Conservation (phyloP, 768 basidiomycete genomes). For the Kwoniella botswanensis region DNA sequence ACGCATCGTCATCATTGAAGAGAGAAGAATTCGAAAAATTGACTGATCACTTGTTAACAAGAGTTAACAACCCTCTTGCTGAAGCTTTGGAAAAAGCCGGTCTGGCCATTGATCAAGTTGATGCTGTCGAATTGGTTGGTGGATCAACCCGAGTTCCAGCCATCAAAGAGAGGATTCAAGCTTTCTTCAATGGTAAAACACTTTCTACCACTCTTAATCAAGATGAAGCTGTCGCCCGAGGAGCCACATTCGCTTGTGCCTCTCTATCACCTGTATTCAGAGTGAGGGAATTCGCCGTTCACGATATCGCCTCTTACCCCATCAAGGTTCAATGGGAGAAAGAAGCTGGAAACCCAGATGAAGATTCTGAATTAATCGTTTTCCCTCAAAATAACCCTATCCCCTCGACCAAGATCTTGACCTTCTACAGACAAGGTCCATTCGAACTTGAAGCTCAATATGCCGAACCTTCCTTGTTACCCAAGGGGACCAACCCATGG, state of each 20-base stretch:
- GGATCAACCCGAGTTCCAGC: conserved; percentile 92
- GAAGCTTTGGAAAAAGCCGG: conserved; percentile 80
- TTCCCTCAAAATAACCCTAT: conserved; percentile 83
- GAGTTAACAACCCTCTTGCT: conserved; percentile 75
- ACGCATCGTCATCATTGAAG: conserved; percentile 81
- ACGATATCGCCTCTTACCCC: conserved; percentile 84
- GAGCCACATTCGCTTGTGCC: conserved; percentile 95
- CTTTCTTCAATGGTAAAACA: conserved; percentile 78
- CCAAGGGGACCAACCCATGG: conserved; percentile 83
- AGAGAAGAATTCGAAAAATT: conserved; percentile 84
- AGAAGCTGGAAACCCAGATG: conserved; percentile 76
- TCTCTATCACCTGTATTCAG: conserved; percentile 98
- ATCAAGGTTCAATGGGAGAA: conserved; percentile 89
- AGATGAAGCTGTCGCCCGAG: conserved; percentile 95
- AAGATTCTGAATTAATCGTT: conserved; percentile 83
- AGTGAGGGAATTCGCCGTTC: conserved; percentile 89
- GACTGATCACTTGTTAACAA: conserved; percentile 74
- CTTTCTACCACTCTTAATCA: conserved; percentile 94
- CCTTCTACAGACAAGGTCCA: conserved; percentile 85
- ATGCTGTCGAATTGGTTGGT: conserved; percentile 89
- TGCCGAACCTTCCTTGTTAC: conserved; percentile 68
- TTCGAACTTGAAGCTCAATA: conserved; percentile 90
- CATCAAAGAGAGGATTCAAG: conserved; percentile 83
- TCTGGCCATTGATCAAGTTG: conserved; percentile 80
- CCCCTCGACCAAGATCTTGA: conserved; percentile 93